These are phyloP conservation scores for Leccinum uliginosum DNA, from an alignment of 768 basidiomycete species.

Conservation along the genomic window DNA sequence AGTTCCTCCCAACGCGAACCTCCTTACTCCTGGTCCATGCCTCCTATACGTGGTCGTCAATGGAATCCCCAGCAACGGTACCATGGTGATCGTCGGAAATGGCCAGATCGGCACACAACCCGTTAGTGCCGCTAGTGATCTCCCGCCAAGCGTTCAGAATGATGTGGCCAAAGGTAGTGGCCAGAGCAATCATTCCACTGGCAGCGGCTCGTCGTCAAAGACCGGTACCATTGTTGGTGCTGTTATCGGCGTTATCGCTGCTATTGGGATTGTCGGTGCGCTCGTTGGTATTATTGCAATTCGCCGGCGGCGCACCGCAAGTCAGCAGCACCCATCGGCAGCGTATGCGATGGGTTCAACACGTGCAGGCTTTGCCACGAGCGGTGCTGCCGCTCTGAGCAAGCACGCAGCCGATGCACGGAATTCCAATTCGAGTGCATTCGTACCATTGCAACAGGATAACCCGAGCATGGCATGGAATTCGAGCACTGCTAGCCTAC, in stretches of 20 bases:
- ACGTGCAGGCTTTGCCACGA: slow-evolving; percentile 25
- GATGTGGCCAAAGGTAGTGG: slow-evolving; percentile 37
- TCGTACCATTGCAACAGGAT: slow-evolving; percentile 66
- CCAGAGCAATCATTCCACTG: slow-evolving; percentile 7
- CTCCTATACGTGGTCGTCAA: slow-evolving; percentile 79
- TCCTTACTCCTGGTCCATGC: slow-evolving; percentile 89
- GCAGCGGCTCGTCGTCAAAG: slow-evolving; percentile 22
- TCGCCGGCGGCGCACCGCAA: slow-evolving; percentile 46
- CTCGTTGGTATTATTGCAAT: slow-evolving; percentile 43
- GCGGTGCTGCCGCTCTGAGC: slow-evolving; percentile 17
- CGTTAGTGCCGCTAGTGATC: slow-evolving; percentile 21
- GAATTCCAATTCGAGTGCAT: slow-evolving; percentile 63
- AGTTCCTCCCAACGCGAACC: slow-evolving; percentile 76
- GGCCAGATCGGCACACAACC: slow-evolving; percentile 75
- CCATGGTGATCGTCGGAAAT: slow-evolving; percentile 72
- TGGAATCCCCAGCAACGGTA: slow-evolving; percentile 81
- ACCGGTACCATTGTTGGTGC: slow-evolving; percentile 26
- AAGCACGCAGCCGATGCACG: slow-evolving; percentile 27
- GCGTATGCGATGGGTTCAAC: slow-evolving; percentile 38
- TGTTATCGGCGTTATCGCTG: slow-evolving; percentile 30
- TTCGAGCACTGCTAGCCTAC: slow-evolving; percentile 46
- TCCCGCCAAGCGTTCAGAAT: slow-evolving; percentile 38
- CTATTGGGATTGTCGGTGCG: slow-evolving; percentile 29
- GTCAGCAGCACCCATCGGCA: slow-evolving; percentile 27
- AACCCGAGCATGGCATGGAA: slow-evolving; percentile 58